Evolutionary conservation across 2,329 filamentous ascomycete species (phyloP), one percentile per base, ranked within the genome.

Genomic region (Nothophoma quercina): DNA sequence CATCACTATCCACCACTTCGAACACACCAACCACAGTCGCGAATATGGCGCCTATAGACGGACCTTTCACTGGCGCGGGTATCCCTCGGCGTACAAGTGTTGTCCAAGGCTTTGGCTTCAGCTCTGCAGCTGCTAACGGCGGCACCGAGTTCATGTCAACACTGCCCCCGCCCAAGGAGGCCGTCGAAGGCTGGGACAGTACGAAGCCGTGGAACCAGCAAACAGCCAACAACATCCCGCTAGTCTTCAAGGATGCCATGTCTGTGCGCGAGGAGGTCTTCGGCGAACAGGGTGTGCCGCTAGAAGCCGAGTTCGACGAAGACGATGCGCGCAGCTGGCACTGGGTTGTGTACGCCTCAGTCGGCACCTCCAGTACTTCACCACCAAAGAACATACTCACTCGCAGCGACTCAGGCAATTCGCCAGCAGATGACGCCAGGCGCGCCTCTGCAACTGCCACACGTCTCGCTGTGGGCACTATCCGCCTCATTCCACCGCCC

Each of bases 281-380:
- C 60, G 74, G 81, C 51, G 84, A 86, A 67, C 85, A 87, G 58
- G 72, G 77, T 18, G 79, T 84, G 22, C 75, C 79, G 0, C 73
- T 85, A 1, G 85, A 88, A 29, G 84, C 86, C 59, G 93, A 98
- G 73, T 82, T 91, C 60, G 93, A 97, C 77, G 77, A 81, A 1
- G 91, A 97, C 70, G 93, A 98, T 72, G 62, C 82, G 1, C 84
- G 90, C 28, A 88, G 86, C 62, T 93, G 88, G 76, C 92, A 97
- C 74, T 96, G 91, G 89, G 88, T 96, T 23, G 80, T 88, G n/a
- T 96, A 96, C 74, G 85, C 85, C 39, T 86, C 82, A 13, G 81
- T 88, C 49, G 72, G 69, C 52, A 82, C 82, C 46, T 78, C 63
- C 15, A 52, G 68, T 5, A 52, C 55, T 7, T 55, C 64, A 13